Conservation (phyloP, 805 yeast species). For the Metschnikowia hibisci region DNA sequence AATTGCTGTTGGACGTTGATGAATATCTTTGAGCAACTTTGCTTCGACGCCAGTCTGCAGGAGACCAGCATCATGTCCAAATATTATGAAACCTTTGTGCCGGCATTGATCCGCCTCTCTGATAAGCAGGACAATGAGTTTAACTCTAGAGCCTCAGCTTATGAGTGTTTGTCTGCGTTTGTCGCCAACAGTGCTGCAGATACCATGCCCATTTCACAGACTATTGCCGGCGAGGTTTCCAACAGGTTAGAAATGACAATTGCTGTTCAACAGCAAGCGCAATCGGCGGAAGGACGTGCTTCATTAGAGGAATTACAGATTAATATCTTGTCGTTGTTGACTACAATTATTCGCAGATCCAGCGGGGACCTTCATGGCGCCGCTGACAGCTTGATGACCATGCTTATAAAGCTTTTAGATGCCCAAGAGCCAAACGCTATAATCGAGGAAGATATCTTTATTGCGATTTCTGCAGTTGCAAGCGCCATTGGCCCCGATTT, state of each 20-base stretch:
- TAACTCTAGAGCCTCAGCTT: conserved; percentile 91
- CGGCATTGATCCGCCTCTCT: conserved; percentile 65
- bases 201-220: conserved; percentile 63
- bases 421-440: conserved; percentile 62
- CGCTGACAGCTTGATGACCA: conserved; percentile 79
- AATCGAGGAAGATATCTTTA: conserved; percentile 91
- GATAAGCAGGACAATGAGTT: conserved; percentile 76
- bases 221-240: conserved; percentile 71
- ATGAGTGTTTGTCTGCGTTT: conserved; percentile 83
- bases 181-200: conserved; percentile 72
- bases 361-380: conserved; percentile 61
- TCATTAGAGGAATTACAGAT: conserved; percentile 86
- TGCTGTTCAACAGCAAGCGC: conserved; percentile 49
- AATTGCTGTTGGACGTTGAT: conserved; percentile 97
- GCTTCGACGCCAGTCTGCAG: conserved; percentile 45
- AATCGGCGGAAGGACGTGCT: conserved; percentile 65
- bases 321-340: conserved; percentile 70
- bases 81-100: conserved; percentile 66
- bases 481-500: conserved; percentile 71
- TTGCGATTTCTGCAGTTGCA: conserved; percentile 88
- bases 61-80: conserved; percentile 65
- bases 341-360: conserved; percentile 80
- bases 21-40: conserved; percentile 81
- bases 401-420: conserved; percentile 67
- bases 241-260: conserved; percentile 70